A percentile compares a stretch with the other conserved stretches of the same genome.
These are phyloP conservation scores for Byssochlamys sp. DNA, from an alignment of 2,329 filamentous ascomycete genomes.

Conservation along the genomic window DNA sequence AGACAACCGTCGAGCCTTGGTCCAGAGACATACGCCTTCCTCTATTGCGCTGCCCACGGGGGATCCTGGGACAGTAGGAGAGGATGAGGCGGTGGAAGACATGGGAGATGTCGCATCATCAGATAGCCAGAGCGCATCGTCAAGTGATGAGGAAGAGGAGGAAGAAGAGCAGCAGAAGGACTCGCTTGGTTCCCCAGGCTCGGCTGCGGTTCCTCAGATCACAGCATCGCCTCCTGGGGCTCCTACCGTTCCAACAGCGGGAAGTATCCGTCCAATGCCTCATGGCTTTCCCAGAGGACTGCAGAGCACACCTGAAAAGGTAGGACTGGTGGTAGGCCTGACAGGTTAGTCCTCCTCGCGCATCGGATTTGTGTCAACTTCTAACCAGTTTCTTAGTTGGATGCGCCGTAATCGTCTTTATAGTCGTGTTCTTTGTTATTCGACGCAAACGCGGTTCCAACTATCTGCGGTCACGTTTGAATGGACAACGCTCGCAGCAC, in stretches of 20 bases:
- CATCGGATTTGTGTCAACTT: neutral
- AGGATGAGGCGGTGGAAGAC: neutral
- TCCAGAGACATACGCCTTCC: neutral
- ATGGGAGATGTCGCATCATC: neutral
- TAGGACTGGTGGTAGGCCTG: neutral
- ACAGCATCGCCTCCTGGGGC: neutral
- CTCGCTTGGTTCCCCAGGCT: neutral
- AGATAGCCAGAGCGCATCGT: neutral
- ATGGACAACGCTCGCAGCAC: neutral
- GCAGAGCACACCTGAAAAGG: neutral
- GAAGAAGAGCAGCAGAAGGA: neutral
- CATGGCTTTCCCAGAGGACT: neutral
- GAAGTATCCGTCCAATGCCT: neutral
- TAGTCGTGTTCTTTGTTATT: neutral
- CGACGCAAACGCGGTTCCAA: constrained; percentile 1
- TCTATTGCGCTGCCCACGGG: neutral
- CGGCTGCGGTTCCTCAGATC: neutral
- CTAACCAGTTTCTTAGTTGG: constrained; percentile 1
- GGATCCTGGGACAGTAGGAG: neutral
- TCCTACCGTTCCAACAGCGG: neutral
- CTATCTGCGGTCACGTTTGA: neutral
- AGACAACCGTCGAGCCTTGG: neutral
- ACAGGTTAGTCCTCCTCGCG: neutral
- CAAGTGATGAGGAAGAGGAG: neutral
- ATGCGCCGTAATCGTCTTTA: neutral